phyloP scores from a whole-genome alignment of 257 asterid species.

The Craterostigma plantagineum region DNA sequence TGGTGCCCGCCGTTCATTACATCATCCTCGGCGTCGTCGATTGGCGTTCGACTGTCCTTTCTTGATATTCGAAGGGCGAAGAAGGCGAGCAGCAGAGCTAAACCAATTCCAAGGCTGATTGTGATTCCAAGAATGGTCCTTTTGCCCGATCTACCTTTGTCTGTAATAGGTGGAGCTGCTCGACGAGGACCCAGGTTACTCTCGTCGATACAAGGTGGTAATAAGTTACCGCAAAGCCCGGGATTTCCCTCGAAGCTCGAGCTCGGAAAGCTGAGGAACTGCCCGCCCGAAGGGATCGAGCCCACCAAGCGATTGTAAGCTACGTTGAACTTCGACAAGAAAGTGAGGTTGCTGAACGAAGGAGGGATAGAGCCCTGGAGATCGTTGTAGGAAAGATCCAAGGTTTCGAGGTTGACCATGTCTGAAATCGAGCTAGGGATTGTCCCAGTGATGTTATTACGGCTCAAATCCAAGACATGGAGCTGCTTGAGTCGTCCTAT shows the following conservation, averaged over 20 bases:
- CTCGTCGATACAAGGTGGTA: slow-evolving; percentile 32
- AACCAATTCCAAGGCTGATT: slow-evolving; percentile 39
- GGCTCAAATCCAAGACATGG: slow-evolving; percentile 68
- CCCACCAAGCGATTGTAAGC: slow-evolving; percentile 72
- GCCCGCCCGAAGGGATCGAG: slow-evolving; percentile 76
- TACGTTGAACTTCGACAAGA: slow-evolving; percentile 71
- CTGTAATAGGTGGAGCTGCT: slow-evolving; percentile 14
- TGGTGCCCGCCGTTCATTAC: slow-evolving; percentile 5
- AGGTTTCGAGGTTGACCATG: slow-evolving; percentile 57
- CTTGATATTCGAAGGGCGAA: slow-evolving; percentile 40
- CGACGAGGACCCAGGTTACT: slow-evolving; percentile 7
- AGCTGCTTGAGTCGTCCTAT: slow-evolving; percentile 59
- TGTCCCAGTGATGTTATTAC: slow-evolving; percentile 50
- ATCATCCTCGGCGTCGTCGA: slow-evolving; percentile 40
- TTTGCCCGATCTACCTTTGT: slow-evolving; percentile 17
- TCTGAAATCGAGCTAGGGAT: slow-evolving; percentile 60
- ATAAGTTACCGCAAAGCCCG: slow-evolving; percentile 56
- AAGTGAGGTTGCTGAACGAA: slow-evolving; percentile 59
- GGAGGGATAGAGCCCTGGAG: slow-evolving; percentile 71
- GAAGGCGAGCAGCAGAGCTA: slow-evolving; percentile 45
- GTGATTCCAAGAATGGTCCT: slow-evolving; percentile 48
- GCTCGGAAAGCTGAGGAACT: slow-evolving; percentile 69
- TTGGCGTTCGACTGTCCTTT: slow-evolving; percentile 32
- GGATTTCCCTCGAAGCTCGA: slow-evolving; percentile 91
- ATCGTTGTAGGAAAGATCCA: slow-evolving; percentile 70